A percentile compares a stretch with the other conserved stretches of the same genome.
These are phyloP conservation scores for Mortierella claussenii DNA, from an alignment of 192 early-diverging fungal genomes.

Conservation along the genomic window DNA sequence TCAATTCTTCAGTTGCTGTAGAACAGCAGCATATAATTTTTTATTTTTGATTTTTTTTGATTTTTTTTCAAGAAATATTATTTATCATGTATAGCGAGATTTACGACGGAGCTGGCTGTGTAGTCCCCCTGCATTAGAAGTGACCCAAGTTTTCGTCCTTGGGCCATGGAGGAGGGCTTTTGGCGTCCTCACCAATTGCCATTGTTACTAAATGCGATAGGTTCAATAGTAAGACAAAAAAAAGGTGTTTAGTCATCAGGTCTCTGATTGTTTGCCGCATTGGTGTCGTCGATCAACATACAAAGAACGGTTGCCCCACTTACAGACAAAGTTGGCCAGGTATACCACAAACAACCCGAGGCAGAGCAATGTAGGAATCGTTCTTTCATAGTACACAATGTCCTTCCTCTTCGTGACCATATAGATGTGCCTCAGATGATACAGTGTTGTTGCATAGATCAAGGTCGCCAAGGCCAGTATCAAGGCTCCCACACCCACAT, in stretches of 20 bases:
- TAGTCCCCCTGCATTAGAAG: not conserved
- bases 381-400: conserved; percentile 13
- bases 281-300: too few relatives aligned
- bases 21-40: too few relatives aligned
- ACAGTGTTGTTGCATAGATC: conserved; percentile 31
- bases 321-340: conserved; percentile 27
- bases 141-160: not conserved
- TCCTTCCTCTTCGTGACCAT: conserved; percentile 43
- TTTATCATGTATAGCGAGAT: too few relatives aligned
- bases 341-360: conserved; percentile 22
- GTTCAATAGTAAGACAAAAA: not conserved
- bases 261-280: too few relatives aligned
- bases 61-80: too few relatives aligned
- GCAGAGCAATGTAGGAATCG: conserved; percentile 20
- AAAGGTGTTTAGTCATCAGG: not conserved
- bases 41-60: too few relatives aligned
- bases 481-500: conserved; percentile 28
- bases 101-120: too few relatives aligned
- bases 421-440: conserved; percentile 31
- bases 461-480: conserved; percentile 22
- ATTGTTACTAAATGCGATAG: conserved; percentile 36
- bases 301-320: not conserved
- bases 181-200: conserved; percentile 17
- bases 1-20: too few relatives aligned
- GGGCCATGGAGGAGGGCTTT: conserved; percentile 19